Base-by-base conservation (phyloP, 2,329 filamentous ascomycete species). In the Curvularia sp. region DNA sequence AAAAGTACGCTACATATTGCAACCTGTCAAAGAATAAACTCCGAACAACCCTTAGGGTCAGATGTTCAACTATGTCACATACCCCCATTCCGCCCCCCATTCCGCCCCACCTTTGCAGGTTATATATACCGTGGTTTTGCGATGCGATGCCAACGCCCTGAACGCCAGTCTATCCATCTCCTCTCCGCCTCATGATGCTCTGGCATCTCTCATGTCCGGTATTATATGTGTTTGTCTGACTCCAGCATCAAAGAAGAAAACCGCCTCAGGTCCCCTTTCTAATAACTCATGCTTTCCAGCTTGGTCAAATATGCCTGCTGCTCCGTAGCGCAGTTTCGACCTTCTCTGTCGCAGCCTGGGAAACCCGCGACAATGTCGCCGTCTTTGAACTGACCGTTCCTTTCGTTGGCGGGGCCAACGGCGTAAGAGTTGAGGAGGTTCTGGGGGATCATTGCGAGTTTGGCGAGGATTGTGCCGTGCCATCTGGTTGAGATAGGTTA, bases 401-500 rank as follows among this genome's bases (percentile, higher is more conserved):
- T 66, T 2, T 61, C 55, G 39, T 63, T 61, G 4, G 68, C 66
- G n/a, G 71, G 70, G n/a, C 73, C 73, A 5, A 62, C 58, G 8
- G 65, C 88, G 77, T 97, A 98, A 0, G 91, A 86, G 72, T 96
- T 96, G 75, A 99, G 81, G 33, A 85, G 83, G 51, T 89, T 86
- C 78, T 99, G 95, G 2, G 94, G 93, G n/a, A 99, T 84, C 22
- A 99, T 83, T 1, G 91, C 93, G 61, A 98, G 81, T 74, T 93
- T 95, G 38, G 94, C 92, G 10, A 99, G 85, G 44, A 99, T 89
- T 0, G 95, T 99, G 28, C 94, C 93, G 75, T 99, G 95, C 96
- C 95, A 99, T 82, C 97, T 94, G 24, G 39, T 0, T 30, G 13
- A 52, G 30, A 65, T 62, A 60, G 5, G 15, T 58, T 15, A 53